Evolutionary conservation across 352 stramenopile species (phyloP), one percentile per base, ranked within the genome.

Genomic region (Phytophthora chlamydospora): DNA sequence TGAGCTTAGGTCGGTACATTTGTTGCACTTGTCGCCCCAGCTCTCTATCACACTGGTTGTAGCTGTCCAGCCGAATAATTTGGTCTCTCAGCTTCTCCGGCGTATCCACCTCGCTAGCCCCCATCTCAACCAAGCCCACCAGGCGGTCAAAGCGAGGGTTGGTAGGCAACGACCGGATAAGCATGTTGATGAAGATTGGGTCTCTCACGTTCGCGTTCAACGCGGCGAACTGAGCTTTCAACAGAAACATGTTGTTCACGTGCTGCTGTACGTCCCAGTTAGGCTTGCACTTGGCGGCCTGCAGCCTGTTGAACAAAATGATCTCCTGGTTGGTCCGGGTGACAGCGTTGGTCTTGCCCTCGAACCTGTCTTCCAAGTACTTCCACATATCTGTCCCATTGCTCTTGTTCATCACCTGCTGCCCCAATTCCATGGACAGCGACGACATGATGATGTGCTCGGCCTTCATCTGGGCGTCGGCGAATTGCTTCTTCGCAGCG

Each of bases 311-410:
- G 33, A 50, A 63, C 8, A 63, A 11, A 3, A 56, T 56, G 17
- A 56, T 57, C 11, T 63, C 36, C 38, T 62, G 53, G 34, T 62
- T 62, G 11, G 54, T 55, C 14, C 55, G 34, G 4, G 44, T 57
- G 2, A 36, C 36, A 2, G 44, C 35, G 13, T 63, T 63, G 1
- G 44, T 41, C 31, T 50, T 63, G 7, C 55, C 36, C 13, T 57
- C 45, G 14, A 41, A 56, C 4, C 10, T 31, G 11, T 63, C 4
- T 3, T 38, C 44, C 27, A 51, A 9, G 14, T 56, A 64, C 29
- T 46, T 33, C 45, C 29, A 64, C 36, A 58, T 45, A 4, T 44
- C 35, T 10, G 19, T 44, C 2, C 27, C 42, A 2, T 21, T 49
- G 16, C 13, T 19, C 43, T 62, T 62, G 2, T n/a, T 40, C 54